Evolutionary conservation across 805 yeast genomes (phyloP).

Genomic region (Candida xyloterini): DNA sequence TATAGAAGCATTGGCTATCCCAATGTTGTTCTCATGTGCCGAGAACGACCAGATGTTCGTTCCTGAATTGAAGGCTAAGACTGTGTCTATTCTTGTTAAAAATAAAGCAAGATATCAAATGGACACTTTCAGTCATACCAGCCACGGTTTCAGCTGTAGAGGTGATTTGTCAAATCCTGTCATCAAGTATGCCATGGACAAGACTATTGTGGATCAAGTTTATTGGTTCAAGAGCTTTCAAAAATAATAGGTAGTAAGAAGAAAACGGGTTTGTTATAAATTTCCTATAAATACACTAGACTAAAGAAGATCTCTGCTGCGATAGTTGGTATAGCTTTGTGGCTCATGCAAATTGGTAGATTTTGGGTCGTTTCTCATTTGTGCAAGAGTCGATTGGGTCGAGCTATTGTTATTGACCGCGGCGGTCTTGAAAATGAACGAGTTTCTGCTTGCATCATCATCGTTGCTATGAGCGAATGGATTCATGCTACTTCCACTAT

Average conservation of each 20-base stretch:
- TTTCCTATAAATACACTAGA: conserved; percentile 3
- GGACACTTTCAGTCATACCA: conserved; percentile 57
- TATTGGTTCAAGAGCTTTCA: conserved; percentile 29
- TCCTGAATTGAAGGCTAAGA: conserved; percentile 55
- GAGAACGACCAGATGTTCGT: conserved; percentile 65
- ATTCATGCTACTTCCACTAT: conserved; percentile 13
- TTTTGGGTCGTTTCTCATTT: conserved; percentile 9
- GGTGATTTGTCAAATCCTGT: conserved; percentile 61
- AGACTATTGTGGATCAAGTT: conserved; percentile 51
- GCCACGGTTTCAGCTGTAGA: conserved; percentile 79
- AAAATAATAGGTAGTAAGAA: not conserved
- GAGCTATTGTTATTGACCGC: conserved; percentile 9
- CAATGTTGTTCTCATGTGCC: conserved; percentile 72
- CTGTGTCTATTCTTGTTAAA: conserved; percentile 52
- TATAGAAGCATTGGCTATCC: conserved; percentile 54
- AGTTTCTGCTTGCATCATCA: conserved; percentile 19
- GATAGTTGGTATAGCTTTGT: conserved; percentile 11
- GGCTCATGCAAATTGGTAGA: not conserved
- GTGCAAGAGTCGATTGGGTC: conserved; percentile 9
- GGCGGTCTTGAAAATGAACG: conserved; percentile 17
- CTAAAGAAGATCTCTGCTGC: conserved; percentile 18
- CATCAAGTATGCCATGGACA: conserved; percentile 64
- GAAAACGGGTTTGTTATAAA: not conserved
- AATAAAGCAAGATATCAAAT: conserved; percentile 54
- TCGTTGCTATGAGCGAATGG: conserved; percentile 19